Evolutionary conservation across 352 stramenopile genomes (phyloP), one percentile per base, ranked within the genome.

Genomic region (Phytophthora pseudosyringae): DNA sequence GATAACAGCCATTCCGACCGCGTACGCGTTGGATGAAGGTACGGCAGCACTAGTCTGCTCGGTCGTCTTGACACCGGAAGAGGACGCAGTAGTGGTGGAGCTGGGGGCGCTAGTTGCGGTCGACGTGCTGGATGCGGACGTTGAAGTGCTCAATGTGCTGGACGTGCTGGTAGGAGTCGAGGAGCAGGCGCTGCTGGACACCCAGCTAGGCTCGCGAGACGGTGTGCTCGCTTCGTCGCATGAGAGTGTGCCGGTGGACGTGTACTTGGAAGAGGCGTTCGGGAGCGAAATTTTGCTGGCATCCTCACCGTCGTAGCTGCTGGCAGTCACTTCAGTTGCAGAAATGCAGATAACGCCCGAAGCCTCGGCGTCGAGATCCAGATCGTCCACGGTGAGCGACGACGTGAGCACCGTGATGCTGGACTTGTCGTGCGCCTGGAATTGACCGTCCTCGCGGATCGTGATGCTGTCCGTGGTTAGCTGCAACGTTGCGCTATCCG

Each of bases 251-350:
- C 69, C 64, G 0, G 54, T 68, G 13, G 69, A 57, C 5, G 48
- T 58, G 50, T 71, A 71, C 44, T 76, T 76, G 54, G 48, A 58
- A 4, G 56, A 73, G 9, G 69, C 56, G 44, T 73, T 67, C 10
- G 69, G 69, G 38, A 76, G 54, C 39, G 69, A 76, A 18, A 73
- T 71, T 29, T 59, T 62, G 33, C 48, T 73, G 32, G 43, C 38
- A 0, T 53, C 43, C 31, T 75, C 15, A 12, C 59, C 63, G 26
- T 76, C 68, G 28, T 57, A 69, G 39, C 21, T 68, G 5, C 61
- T 64, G 47, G 68, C 68, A 5, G 31, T 55, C 5, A 76, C 16
- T 5, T 64, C 33, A 16, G 48, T 32, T 6, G 63, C 68, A 5
- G 63, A 62, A 28, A 76, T 59, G 44, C 68, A 76, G 52, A 76